A percentile compares a stretch with the other conserved stretches of the same genome.
Evolutionary conservation across 179 eudicot genomes (phyloP).

Genomic region (Amaranthus tricolor): DNA sequence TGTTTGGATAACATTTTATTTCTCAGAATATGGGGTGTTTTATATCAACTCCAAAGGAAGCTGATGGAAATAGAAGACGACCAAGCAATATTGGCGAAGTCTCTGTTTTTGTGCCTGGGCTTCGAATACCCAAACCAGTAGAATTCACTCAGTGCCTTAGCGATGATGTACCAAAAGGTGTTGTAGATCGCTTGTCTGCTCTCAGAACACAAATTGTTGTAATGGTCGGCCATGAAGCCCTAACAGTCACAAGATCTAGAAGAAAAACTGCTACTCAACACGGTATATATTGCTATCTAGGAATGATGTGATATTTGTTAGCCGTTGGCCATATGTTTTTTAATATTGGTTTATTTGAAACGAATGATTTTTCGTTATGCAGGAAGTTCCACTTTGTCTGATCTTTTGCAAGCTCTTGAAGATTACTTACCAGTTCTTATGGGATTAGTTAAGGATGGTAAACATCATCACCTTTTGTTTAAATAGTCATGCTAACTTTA

Average conservation of each 20-base stretch:
- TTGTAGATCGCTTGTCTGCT: slow-evolving; percentile 77
- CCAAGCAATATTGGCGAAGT: slow-evolving; percentile 90
- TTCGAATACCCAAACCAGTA: slow-evolving; percentile 79
- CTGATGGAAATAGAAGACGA: slow-evolving; percentile 66
- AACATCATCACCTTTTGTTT: slow-evolving; percentile 3
- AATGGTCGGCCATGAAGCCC: slow-evolving; percentile 97
- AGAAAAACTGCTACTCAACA: slow-evolving; percentile 83
- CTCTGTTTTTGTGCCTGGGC: slow-evolving; percentile 80
- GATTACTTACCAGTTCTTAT: slow-evolving; percentile 90
- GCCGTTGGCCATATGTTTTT: too few species aligned
- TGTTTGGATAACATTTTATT: background rate
- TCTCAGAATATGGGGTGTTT: slow-evolving; percentile 73
- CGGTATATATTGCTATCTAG: slow-evolving; percentile 36
- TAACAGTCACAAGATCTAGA: slow-evolving; percentile 74
- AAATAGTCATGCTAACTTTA: background rate
- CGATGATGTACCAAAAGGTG: slow-evolving; percentile 50
- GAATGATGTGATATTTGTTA: background rate
- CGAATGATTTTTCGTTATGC: slow-evolving; percentile 28
- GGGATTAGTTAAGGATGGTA: slow-evolving; percentile 98
- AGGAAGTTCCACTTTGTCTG: slow-evolving; percentile 91
- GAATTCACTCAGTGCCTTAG: slow-evolving; percentile 65
- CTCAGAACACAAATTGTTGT: slow-evolving; percentile 89
- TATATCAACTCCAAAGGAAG: slow-evolving; percentile 64
- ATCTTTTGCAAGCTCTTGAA: slow-evolving; percentile 91
- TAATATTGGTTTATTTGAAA: background rate